Base-by-base conservation (phyloP, 2,329 filamentous ascomycete species). In the Beauveria brongniartii region DNA sequence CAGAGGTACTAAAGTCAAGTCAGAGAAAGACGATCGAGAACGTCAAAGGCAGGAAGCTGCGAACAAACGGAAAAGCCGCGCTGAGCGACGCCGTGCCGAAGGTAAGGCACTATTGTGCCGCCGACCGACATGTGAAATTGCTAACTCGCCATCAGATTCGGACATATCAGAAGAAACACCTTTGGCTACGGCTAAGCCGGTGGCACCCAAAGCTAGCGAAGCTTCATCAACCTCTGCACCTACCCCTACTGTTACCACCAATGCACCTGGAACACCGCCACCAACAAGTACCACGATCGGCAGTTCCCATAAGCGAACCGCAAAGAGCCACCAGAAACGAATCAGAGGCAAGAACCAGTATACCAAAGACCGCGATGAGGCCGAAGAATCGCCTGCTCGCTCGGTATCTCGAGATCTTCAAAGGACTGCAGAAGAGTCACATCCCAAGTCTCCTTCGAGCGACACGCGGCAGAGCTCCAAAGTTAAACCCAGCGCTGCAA, bases 271-370 rank as follows among this genome's bases (percentile, higher is more conserved):
- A 43, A 75, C 74, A 22, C 78, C 81, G 37, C 73, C 77, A 50
- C 72, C 79, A 30, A 75, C 75, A 8, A 77, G 80, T 62, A 73
- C 78, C 2, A 68, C 75, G 2, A 75, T 79, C 1, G 80, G 70
- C 60, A 76, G 71, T 64, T 77, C 80, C 2, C 79, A 82, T 61
- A 90, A 88, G 70, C 88, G 67, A 75, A 82, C 69, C 69, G 83
- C 74, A 61, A 79, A 85, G 68, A 82, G 85, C 66, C 80, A 85
- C 7, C 79, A 82, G 66, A 85, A 88, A 68, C 86, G 88, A 64
- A 85, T 82, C 41, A 86, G 87, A 62, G 88, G 89, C 20, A 86
- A 89, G 64, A 94, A 93, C 65, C 91, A 94, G 72, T 92, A 93
- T 68, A 92, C 89, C 1, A 89, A 88, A 69, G 88, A 92, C 64